Evolutionary conservation across 2,329 filamentous ascomycete genomes (phyloP).

Genomic region (Incumbomyces lentus): DNA sequence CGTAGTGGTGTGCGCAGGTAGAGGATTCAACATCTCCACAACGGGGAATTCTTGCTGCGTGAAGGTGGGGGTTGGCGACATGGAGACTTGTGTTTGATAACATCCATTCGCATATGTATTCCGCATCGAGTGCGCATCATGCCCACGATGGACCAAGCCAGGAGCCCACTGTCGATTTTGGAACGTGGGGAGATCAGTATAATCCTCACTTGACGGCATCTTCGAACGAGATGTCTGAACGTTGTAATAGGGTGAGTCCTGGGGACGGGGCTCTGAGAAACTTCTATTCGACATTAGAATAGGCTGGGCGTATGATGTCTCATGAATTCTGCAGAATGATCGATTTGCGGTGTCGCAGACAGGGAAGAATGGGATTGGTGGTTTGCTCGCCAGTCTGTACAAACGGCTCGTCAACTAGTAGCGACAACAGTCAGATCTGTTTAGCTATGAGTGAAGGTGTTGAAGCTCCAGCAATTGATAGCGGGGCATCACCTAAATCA

Average conservation of each 20-base stretch:
- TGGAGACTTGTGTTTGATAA: neutral
- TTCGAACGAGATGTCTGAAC: neutral
- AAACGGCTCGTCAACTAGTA: neutral
- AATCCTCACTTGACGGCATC: slow-evolving; percentile 10
- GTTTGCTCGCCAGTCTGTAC: too few species aligned
- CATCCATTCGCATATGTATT: neutral
- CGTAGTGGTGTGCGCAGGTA: neutral
- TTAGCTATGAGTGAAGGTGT: neutral
- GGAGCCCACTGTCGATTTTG: slow-evolving; percentile 17
- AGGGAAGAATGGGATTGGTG: neutral
- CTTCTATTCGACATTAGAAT: neutral
- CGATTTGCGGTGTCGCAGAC: neutral
- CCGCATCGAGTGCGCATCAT: neutral
- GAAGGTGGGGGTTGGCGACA: neutral
- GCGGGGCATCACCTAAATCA: neutral
- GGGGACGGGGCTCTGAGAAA: neutral
- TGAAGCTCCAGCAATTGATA: neutral
- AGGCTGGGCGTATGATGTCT: neutral
- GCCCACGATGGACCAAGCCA: neutral
- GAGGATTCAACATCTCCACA: neutral
- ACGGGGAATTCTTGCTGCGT: neutral
- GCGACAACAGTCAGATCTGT: neutral
- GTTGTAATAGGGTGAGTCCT: neutral
- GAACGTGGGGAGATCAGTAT: slow-evolving; percentile 19
- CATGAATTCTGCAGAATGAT: neutral